Base-by-base conservation (phyloP, 805 yeast species). In the Suhomyces vadensis region DNA sequence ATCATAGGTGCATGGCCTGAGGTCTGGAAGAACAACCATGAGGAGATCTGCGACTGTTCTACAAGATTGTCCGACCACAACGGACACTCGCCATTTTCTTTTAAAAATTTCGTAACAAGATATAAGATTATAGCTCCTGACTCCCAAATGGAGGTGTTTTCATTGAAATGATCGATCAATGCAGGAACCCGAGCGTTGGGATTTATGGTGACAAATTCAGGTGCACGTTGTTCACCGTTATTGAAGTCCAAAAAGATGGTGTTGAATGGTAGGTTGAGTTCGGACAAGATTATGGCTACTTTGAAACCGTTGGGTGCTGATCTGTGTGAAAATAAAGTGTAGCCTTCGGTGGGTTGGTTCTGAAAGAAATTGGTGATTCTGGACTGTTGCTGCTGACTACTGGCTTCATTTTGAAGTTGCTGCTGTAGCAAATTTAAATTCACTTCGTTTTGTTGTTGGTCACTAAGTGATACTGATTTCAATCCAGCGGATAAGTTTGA, bases 1-100 rank as follows among this genome's bases (percentile, higher is more conserved):
- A 91, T 87, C 96, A 91, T 91, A n/a, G 97, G 97, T 0, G 97
- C 96, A 62, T 90, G 97, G 5, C 98, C 97, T 4, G 95, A 85
- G 2, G 97, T 89, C 67, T 91, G 98, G 73, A 91, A 91, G 59
- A 88, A 91, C 29, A 92, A 73, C 97, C 97, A 91, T 5, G 90
- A 80, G 48, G 81, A 77, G 46, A 91, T 88, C 61, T 85, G 92
- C 3, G 91, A 76, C 68, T 89, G 96, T 51, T 88, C 96, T 10
- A 79, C 73, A 42, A 85, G 61, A 58, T 84, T 85, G 42, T 80
- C 83, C 3, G 95, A 82, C 89, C 95, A 92, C 42, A 89, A 76
- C 7, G 87, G 74, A 55, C 92, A 85, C 29, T 73, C 74, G 6
- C 87, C 87, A 43, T 71, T 77, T 50, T 85, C 87, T 53, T 77